Evolutionary conservation across 164 flowering plant genomes (phyloP), one percentile per base, ranked within the genome.

Genomic region (Sextonia rubra): DNA sequence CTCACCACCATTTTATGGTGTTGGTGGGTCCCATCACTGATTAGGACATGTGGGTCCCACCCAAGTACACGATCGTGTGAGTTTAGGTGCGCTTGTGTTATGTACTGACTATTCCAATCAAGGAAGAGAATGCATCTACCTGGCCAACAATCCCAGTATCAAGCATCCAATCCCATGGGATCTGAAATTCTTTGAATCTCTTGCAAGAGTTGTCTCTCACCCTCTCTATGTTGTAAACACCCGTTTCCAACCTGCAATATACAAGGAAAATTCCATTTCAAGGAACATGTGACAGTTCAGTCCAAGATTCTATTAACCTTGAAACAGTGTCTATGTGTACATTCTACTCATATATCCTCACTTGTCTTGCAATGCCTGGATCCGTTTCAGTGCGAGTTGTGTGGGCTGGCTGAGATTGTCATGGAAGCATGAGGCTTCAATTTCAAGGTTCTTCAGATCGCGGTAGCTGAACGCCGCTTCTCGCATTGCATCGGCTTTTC

Each of bases 321-420:
- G 20, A 52, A 4, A 37, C 20, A 17, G 0, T 52, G 58, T 17
- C 58, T 52, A 32, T 32, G 58, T 17, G 58, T 20, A 47, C 12
- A 61, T 22, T 14, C 64, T 24, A 27, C 44, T 26, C 63, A 58
- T 84, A 58, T 84, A 69, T 80, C 63, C 87, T 84, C 74, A 86
- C 97, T 90, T 89, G 82, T 91, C 93, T 83, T 91, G 94, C 77
- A 86, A 49, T 26, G 83, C 80, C 75, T 89, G 93, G 75, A 87
- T 83, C 73, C 75, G 86, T 75, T 82, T 81, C 3, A 87, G 77
- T 2, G 88, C 78, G 61, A 74, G 81, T n/a, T 55, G 58, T 22
- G 76, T 18, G 2, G 84, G 77, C 69, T 87, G 91, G 69, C 85
- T 84, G 7, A 82, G 85, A 70, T 85, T 80, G 78, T 84, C 88